Conservation (phyloP, 2,329 filamentous ascomycete genomes). For the Paradendryphiella salina region DNA sequence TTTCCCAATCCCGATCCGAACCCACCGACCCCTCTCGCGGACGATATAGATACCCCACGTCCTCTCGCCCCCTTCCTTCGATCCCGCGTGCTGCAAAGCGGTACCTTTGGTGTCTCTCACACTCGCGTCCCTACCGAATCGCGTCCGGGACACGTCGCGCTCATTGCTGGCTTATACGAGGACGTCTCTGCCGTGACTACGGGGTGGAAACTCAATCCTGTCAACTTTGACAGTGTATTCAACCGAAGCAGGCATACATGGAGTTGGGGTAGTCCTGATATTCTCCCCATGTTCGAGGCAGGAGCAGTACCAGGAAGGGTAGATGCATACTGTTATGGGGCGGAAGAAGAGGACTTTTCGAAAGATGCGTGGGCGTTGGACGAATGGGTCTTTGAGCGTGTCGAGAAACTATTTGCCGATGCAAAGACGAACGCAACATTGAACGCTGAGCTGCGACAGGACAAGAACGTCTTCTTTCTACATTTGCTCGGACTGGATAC, state of each 20-base stretch:
- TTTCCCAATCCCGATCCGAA: conserved; percentile 81
- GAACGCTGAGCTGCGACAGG: conserved; percentile 70
- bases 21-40: conserved; percentile 58
- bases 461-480: conserved; percentile 92
- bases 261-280: conserved; percentile 99
- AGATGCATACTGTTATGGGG: conserved; percentile 80
- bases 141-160: conserved; percentile 89
- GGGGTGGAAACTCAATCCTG: conserved; percentile 97
- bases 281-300: conserved; percentile 93
- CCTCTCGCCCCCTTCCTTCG: conserved; percentile 90
- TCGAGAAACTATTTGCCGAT: conserved; percentile 81
- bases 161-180: conserved; percentile 96
- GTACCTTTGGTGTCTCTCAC: conserved; percentile 96
- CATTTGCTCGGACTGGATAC: conserved; percentile 93
- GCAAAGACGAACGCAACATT: conserved; percentile 78
- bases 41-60: conserved; percentile 68
- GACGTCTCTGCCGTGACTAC: conserved; percentile 97
- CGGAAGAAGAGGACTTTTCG: conserved; percentile 89
- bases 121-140: conserved; percentile 97
- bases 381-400: conserved; percentile 93
- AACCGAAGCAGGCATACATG: conserved; percentile 95
- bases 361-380: conserved; percentile 79
- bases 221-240: conserved; percentile 98
- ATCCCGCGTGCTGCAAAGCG: conserved; percentile 82
- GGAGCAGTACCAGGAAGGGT: conserved; percentile 87